Evolutionary conservation across 371 early-diverging fungal genomes (phyloP), one percentile per base, ranked within the genome.

Genomic region (Haplosporangium sp.): DNA sequence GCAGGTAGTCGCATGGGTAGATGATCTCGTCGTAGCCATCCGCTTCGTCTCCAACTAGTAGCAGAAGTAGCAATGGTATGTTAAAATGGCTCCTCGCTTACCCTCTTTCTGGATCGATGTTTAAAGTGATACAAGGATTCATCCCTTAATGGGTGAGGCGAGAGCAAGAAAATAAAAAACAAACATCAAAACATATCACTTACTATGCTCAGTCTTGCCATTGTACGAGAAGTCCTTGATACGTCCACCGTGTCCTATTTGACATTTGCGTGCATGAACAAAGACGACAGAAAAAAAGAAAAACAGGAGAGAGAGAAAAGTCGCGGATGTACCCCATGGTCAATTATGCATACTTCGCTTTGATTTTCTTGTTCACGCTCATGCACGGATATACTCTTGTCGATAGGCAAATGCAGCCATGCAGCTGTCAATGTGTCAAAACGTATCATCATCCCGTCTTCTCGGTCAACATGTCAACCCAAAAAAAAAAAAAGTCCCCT

Each of bases 201-300:
- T 83, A 85, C 87, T 73, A 38, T 79, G 69, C 42, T 79, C 80
- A 8, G 55, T 20, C 14, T 62, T 72, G 57, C 80, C 80, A 46
- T 79, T 79, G 66, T 79, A 79, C 41, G 80, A 79, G 45, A 79
- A 79, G 18, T 79, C 80, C 43, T 79, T 79, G 58, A 79, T 73
- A 48, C 89, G 86, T 43, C 87, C 89, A 50, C 96, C 96, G 82
- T 96, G 96, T 6, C 96, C 97, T 74, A 89, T 89, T 46, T 46
- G 46, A 14, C 46, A 46, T 9, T 11, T 11, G 11, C n/a, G 56
- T 36, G 37, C 18, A 53, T 14, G 23, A 29, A 42, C n/a, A 10
- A 58, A 41, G 29, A 45, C 53, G 14, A 63, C 36, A 11, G 41
- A 43, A 21, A 23, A 41, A 16, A 9, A 43, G 16, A 12, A 16